A percentile compares a stretch with the other conserved stretches of the same genome.
phyloP scores from a whole-genome alignment of 345 rosid species.

The Populus tremula region DNA sequence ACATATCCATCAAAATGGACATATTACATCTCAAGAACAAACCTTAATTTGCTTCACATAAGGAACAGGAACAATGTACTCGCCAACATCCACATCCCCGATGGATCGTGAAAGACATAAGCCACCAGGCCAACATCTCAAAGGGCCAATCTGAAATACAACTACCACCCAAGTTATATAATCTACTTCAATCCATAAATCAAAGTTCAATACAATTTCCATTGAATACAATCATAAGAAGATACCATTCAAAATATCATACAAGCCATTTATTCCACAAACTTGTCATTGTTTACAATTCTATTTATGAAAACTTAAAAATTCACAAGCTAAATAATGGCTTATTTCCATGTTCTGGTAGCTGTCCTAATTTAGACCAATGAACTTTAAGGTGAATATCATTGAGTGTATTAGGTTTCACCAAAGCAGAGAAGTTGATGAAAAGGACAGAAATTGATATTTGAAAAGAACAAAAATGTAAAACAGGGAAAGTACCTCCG shows the following conservation, averaged over 20 bases:
- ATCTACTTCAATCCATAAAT: conserved; percentile 9
- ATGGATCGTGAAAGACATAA: conserved; percentile 98
- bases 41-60: conserved; percentile 99
- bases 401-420: neutral
- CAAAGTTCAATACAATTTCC: neutral
- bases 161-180: conserved; percentile 23
- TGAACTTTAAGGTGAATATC: neutral
- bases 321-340: neutral
- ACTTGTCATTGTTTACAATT: neutral
- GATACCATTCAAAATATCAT: neutral
- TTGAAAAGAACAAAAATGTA: conserved; percentile 7
- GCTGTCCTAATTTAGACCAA: neutral
- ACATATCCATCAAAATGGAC: conserved; percentile 3
- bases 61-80: conserved; percentile 97
- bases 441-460: neutral
- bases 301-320: neutral
- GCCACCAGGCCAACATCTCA: conserved; percentile 99
- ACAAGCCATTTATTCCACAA: neutral
- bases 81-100: conserved; percentile 96
- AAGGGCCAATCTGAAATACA: conserved; percentile 78
- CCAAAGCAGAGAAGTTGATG: neutral
- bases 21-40: conserved; percentile 23
- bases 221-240: neutral
- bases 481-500: conserved; percentile 61
- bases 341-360: conserved; percentile 2